These are phyloP conservation scores for Firmiana major DNA, from an alignment of 345 rosid species.

Conservation along the genomic window DNA sequence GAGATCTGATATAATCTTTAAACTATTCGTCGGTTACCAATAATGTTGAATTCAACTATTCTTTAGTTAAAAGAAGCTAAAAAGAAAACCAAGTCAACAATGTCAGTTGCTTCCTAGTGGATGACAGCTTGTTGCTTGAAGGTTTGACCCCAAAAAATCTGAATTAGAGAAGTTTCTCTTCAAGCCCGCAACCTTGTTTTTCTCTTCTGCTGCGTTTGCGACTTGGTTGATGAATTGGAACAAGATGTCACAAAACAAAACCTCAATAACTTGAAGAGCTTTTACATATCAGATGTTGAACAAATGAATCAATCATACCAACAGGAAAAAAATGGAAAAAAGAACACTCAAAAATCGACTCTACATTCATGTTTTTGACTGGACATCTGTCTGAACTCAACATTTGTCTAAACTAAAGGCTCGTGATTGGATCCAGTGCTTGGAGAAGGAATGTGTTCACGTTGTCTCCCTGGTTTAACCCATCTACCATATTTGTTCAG, in stretches of 20 bases:
- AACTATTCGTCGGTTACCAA: no score
- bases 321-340: no score
- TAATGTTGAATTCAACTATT: neutral
- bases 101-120: no score
- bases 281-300: neutral
- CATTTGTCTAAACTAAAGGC: neutral
- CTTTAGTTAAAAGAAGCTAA: no score
- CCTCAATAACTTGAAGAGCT: neutral
- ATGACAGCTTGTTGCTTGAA: no score
- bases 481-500: constrained; percentile 59
- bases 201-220: neutral
- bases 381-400: constrained; percentile 11
- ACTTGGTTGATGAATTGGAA: no score
- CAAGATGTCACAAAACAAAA: no score
- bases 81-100: no score
- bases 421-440: neutral
- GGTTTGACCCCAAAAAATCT: neutral
- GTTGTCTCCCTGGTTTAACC: constrained; percentile 59
- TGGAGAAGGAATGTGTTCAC: constrained; percentile 77
- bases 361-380: neutral
- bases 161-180: neutral
- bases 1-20: no score
- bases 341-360: no score
- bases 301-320: no score
- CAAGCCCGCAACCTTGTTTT: neutral